Base-by-base conservation (phyloP, 257 asterid genomes). In the Craterostigma plantagineum region DNA sequence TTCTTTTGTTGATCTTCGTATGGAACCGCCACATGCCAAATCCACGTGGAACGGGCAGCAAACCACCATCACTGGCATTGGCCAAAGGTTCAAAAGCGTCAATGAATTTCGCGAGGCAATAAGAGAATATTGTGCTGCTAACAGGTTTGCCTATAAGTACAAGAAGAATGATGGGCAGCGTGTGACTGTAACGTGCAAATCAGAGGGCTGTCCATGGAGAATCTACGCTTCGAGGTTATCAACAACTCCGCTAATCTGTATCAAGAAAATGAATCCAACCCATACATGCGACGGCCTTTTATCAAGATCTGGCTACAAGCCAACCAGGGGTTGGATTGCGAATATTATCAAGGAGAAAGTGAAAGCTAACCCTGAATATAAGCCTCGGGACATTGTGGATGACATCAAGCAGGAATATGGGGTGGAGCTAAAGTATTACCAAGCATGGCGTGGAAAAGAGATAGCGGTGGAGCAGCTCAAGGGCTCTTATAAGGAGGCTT, bases 361-460 rank as follows among this genome's bases (percentile, higher is more conserved):
- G 50, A 75, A 76, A 61, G 79, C 66, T 48, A 70, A 61, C 40
- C 99, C 99, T 0, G 69, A 76, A 47, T 90, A 90, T 61, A 90
- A 83, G 71, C 99, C 99, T 0, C 83, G 77, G 72, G 95, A 90
- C 59, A 90, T 90, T 16, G 99, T 90, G 36, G 75, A 60, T 34
- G 92, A 90, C 76, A 72, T 90, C 60, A 84, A 83, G 60, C 66
- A 77, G 62, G 95, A 90, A 62, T 90, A 72, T 18, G 98, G 98
- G 12, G 76, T 90, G 53, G 91, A 83, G 48, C 63, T 90, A 42
- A 90, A 90, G 54, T 90, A 90, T 69, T 90, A 74, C 61, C 98
- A 90, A 70, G 98, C 98, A 3, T 90, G 98, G 98, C 76, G 98
- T 35, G 95, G 98, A 11, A 90, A 90, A 63, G 98, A 90, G 64